Percentiles rank a stretch among this genome's conserved stretches.
Conservation (phyloP, 2,329 filamentous ascomycete species). For the Didymellaceae sp. region DNA sequence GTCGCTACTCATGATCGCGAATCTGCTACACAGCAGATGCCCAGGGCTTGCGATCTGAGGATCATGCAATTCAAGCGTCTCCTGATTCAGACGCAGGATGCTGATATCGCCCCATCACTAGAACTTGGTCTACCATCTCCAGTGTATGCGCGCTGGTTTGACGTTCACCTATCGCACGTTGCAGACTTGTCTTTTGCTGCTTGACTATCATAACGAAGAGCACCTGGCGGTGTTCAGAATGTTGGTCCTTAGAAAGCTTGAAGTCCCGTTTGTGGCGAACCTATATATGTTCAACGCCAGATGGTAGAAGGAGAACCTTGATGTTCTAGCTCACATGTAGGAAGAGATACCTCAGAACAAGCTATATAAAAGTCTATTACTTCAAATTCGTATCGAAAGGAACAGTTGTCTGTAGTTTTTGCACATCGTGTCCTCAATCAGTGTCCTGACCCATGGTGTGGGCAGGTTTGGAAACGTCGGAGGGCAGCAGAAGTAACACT, state of each 20-base stretch:
- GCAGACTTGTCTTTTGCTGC: background rate
- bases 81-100: background rate
- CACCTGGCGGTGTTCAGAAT: background rate
- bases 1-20: constrained; percentile 1
- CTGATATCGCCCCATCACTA: background rate
- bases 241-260: background rate
- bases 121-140: background rate
- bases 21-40: background rate
- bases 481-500: too few relatives aligned
- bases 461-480: too few relatives aligned
- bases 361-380: background rate
- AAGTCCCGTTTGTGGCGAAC: background rate
- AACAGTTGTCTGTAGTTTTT: too few relatives aligned
- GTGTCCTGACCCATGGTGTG: too few relatives aligned
- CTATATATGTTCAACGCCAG: background rate
- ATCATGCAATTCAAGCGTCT: background rate
- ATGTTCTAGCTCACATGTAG: background rate
- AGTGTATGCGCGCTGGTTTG: background rate
- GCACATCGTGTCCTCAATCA: too few relatives aligned
- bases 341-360: background rate
- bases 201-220: background rate
- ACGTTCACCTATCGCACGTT: background rate
- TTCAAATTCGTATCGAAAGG: too few relatives aligned
- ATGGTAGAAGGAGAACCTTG: background rate
- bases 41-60: background rate